Base-by-base conservation (phyloP, 768 basidiomycete species). In the Clitopilus hobsonii region DNA sequence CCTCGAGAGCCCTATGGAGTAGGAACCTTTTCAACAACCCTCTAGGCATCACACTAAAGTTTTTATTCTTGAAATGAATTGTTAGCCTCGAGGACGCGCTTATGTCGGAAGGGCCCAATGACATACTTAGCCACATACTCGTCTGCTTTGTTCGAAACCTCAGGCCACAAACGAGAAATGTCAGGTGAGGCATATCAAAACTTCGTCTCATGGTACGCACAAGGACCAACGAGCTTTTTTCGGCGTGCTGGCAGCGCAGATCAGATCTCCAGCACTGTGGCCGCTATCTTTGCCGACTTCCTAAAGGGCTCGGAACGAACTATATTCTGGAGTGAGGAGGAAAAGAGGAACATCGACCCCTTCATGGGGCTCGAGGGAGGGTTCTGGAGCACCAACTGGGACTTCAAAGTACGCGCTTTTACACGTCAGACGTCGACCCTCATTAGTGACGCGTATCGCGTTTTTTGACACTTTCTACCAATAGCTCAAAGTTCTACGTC, bases 111-210 rank as follows among this genome's bases (percentile, higher is more conserved):
- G 89, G 84, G 70, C 83, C 86, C 54, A 85, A 90, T 69, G 77
- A 81, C 56, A 79, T 92, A 62, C 76, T 94, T 59, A 86, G 84
- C 41, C 80, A 82, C 65, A 75, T 93, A 62, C 83, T 94, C 20
- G 77, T 77, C 56, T 82, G 85, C 56, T 93, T 94, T 68, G 80
- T 94, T 62, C 76, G 86, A 62, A 92, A 91, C 70, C 81, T 94
- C 62, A 83, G 85, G 65, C 90, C 91, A 18, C 87, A 87, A 70
- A 88, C 90, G 85, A 88, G 90, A 86, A 91, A 91, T 78, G 78
- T 91, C 71, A 89, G 87, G 90, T 89, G 72, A 72, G 84, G 70
- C 71, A 68, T 69, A 67, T 69, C 70, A 56, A 49, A 54, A 60
- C 62, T 59, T 56, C 54, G 61, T 65, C 59, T 58, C 56, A 60